These are phyloP conservation scores for Fraxinus excelsior DNA, from an alignment of 257 asterid genomes.

Conservation along the genomic window DNA sequence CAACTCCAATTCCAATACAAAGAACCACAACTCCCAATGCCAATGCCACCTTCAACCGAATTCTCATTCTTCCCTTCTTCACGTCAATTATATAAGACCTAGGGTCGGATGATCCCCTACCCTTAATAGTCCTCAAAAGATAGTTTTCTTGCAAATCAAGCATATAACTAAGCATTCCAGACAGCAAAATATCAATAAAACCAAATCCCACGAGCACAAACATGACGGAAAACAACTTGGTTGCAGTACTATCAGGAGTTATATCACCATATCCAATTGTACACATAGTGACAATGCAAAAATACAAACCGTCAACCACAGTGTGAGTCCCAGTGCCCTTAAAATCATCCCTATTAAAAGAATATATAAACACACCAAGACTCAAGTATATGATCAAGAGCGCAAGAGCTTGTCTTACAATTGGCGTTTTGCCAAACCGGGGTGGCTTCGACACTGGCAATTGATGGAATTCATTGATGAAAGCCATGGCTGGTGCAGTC, in stretches of 20 bases:
- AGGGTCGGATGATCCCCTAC: constrained; percentile 50
- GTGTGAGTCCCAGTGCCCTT: constrained; percentile 70
- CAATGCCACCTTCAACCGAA: constrained; percentile 83
- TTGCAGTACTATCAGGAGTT: constrained; percentile 63
- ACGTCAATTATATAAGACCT: constrained; percentile 77
- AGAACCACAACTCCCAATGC: constrained; percentile 89
- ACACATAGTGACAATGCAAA: constrained; percentile 96
- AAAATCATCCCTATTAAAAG: constrained; percentile 56
- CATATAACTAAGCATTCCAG: constrained; percentile 89
- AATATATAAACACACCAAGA: constrained; percentile 78
- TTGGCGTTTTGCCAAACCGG: constrained; percentile 41
- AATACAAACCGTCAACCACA: constrained; percentile 89
- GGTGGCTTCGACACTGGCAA: constrained; percentile 49
- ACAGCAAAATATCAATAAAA: constrained; percentile 74
- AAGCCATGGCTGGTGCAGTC: constrained; percentile 91
- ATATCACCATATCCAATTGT: constrained; percentile 98
- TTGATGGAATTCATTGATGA: constrained; percentile 57
- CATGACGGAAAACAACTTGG: constrained; percentile 76
- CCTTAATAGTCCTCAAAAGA: constrained; percentile 69
- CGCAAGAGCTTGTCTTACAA: constrained; percentile 68
- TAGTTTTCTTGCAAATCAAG: constrained; percentile 94
- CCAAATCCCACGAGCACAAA: constrained; percentile 97
- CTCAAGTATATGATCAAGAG: constrained; percentile 69
- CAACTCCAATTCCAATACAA: constrained; percentile 83
- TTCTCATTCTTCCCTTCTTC: constrained; percentile 98